Conservation (phyloP, 257 asterid genomes). For the Penstemon eatonii region DNA sequence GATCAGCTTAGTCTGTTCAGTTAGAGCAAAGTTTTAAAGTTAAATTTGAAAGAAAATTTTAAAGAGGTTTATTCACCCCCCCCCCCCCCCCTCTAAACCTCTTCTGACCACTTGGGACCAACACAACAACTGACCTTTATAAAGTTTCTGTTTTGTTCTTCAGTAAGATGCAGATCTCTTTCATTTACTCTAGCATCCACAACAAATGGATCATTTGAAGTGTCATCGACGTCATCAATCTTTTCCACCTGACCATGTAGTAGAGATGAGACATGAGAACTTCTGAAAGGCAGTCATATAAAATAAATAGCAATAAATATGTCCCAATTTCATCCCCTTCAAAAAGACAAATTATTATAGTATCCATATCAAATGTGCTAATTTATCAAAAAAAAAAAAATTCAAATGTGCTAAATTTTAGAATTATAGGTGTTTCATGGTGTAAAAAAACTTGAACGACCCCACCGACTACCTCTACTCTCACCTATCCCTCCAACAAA, state of each 20-base stretch:
- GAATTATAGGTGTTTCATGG: conserved; percentile 16
- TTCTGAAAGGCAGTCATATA: conserved; percentile 16
- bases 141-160: conserved; percentile 83
- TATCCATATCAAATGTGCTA: conserved; percentile 16
- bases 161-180: conserved; percentile 73
- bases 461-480: conserved; percentile 1
- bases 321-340: conserved; percentile 27
- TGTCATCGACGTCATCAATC: conserved; percentile 78
- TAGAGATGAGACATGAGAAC: conserved; percentile 24
- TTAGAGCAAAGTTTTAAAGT: too few species aligned
- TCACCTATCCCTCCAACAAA: too few species aligned
- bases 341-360: conserved; percentile 2
- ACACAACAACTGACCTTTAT: conserved; percentile 59
- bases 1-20: too few species aligned
- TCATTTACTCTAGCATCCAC: conserved; percentile 91
- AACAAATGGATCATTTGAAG: conserved; percentile 65
- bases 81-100: too few species aligned
- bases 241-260: conserved; percentile 78
- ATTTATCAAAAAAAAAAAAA: conserved; percentile 1
- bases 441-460: conserved; percentile 17
- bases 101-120: too few species aligned
- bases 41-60: too few species aligned
- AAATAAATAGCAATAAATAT: conserved; percentile 20
- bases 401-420: conserved; percentile 10
- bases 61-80: too few species aligned